These are phyloP conservation scores for Malus hybrid DNA, from an alignment of 331 rosid species.

Conservation along the genomic window DNA sequence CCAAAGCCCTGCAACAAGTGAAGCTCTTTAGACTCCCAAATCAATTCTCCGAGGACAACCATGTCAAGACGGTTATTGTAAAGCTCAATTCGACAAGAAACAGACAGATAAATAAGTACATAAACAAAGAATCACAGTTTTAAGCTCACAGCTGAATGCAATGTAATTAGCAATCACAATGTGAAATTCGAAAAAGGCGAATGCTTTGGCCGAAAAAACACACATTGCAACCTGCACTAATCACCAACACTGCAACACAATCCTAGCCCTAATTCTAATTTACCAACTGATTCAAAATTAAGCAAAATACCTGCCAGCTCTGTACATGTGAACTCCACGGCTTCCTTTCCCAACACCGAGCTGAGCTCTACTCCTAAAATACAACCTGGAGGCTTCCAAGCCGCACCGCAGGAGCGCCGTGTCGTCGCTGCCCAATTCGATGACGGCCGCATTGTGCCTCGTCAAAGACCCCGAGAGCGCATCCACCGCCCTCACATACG, in stretches of 20 bases:
- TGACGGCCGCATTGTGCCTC: slow-evolving; percentile 83
- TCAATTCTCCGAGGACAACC: neutral
- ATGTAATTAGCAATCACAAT: neutral
- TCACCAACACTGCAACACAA: neutral
- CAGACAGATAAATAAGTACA: neutral
- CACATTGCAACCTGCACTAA: neutral
- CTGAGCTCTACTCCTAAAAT: slow-evolving; percentile 62
- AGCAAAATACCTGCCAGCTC: slow-evolving; percentile 72
- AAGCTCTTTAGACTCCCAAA: neutral
- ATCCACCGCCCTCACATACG: slow-evolving; percentile 66
- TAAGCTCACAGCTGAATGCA: neutral
- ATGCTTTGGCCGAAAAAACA: neutral
- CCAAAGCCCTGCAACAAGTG: slow-evolving; percentile 67
- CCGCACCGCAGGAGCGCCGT: slow-evolving; percentile 76
- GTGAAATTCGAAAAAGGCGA: neutral
- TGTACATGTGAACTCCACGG: slow-evolving; percentile 86
- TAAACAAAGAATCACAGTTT: neutral
- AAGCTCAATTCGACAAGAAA: neutral
- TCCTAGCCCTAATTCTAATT: neutral
- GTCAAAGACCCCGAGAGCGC: slow-evolving; percentile 55
- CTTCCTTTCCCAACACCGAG: slow-evolving; percentile 54
- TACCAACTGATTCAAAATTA: neutral
- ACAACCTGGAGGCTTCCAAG: slow-evolving; percentile 75
- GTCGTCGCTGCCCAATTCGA: slow-evolving; percentile 65
- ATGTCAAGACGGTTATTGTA: neutral